These are phyloP conservation scores for Blepharisma stoltei DNA, from an alignment of 73 alveolate species.

Conservation along the genomic window DNA sequence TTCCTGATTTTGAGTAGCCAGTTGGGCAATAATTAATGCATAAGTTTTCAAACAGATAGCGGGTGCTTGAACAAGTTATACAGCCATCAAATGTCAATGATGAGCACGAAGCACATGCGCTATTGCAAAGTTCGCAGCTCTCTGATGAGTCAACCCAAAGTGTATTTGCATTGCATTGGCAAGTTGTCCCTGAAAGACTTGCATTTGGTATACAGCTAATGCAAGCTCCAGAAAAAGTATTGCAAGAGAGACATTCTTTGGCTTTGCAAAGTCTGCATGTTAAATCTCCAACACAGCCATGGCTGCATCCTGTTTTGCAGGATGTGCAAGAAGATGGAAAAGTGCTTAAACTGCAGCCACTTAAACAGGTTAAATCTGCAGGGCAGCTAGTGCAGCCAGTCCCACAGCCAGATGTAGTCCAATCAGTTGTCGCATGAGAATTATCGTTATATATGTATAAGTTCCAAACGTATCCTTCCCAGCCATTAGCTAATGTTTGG, in stretches of 20 bases:
- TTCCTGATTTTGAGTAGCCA: conserved; percentile 18
- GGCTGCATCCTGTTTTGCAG: background rate
- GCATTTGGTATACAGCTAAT: background rate
- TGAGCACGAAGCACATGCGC: background rate
- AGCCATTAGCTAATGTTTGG: too few species aligned
- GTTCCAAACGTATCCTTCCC: too few species aligned
- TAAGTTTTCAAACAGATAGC: background rate
- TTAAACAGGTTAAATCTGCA: too few species aligned
- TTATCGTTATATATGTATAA: too few species aligned
- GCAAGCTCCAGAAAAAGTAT: background rate
- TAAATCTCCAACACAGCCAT: conserved; percentile 8
- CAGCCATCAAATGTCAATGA: background rate
- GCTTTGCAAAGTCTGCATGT: background rate
- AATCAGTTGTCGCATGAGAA: too few species aligned
- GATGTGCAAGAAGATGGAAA: background rate
- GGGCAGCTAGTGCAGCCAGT: too few species aligned
- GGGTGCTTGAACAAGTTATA: background rate
- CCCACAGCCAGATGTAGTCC: too few species aligned
- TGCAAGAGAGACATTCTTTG: background rate
- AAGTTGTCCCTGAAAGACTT: background rate
- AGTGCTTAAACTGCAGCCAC: background rate
- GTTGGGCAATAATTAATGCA: background rate
- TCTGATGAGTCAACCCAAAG: background rate
- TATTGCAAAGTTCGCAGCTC: background rate
- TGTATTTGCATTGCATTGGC: background rate